Evolutionary conservation across 306 rosid species (phyloP).

Genomic region (Hippophae gyantsensis): DNA sequence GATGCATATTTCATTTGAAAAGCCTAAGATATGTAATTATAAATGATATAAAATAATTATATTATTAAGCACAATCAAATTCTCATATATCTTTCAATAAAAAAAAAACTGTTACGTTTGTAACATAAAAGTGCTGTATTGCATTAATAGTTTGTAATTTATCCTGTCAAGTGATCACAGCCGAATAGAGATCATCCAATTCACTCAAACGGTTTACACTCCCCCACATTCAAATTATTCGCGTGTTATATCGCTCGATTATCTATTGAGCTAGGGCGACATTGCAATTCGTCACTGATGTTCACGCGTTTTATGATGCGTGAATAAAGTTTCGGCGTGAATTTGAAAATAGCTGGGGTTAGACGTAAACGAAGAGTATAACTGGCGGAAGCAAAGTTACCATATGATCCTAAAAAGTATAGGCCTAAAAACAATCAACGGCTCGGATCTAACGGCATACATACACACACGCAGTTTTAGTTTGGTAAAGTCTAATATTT

Average conservation of each 20-base stretch:
- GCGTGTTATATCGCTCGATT: neutral
- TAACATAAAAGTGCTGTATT: too few relatives aligned
- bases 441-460: conserved; percentile 12
- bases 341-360: conserved; percentile 15
- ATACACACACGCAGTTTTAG: conserved; percentile 4
- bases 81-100: too few relatives aligned
- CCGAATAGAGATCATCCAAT: conserved; percentile 32
- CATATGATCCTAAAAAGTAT: conserved; percentile 11
- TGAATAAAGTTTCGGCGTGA: neutral
- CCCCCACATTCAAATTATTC: neutral
- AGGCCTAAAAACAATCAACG: conserved; percentile 16
- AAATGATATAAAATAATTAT: too few relatives aligned
- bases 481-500: too few relatives aligned
- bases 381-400: conserved; percentile 5
- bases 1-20: too few relatives aligned
- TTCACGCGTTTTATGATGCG: neutral
- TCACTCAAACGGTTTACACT: too few relatives aligned
- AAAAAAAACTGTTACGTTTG: too few relatives aligned
- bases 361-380: conserved; percentile 25
- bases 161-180: conserved; percentile 37
- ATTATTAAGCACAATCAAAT: too few relatives aligned
- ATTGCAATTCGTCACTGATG: too few relatives aligned
- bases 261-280: too few relatives aligned
- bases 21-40: too few relatives aligned
- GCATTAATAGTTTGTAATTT: conserved; percentile 23